Evolutionary conservation across 2,329 filamentous ascomycete genomes (phyloP).

Genomic region (Pestalotiopsis fici): DNA sequence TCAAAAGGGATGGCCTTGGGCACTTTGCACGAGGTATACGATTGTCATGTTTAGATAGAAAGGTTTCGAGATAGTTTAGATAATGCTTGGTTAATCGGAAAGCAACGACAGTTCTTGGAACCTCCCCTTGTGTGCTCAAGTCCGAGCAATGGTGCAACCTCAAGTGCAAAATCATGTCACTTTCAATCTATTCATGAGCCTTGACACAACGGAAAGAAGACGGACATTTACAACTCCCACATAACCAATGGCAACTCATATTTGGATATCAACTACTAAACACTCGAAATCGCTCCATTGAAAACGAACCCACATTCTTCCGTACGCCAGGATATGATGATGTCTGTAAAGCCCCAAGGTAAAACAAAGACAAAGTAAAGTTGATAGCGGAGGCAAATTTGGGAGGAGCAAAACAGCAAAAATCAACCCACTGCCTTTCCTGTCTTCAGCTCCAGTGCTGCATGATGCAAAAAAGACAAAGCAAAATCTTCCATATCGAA

Average conservation of each 20-base stretch:
- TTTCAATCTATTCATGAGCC: neutral
- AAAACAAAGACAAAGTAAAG: neutral
- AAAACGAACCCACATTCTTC: neutral
- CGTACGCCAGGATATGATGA: conserved; percentile 2
- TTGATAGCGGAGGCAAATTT: neutral
- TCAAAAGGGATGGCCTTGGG: neutral
- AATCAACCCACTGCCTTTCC: neutral
- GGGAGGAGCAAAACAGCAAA: neutral
- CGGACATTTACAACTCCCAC: neutral
- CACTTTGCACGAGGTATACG: neutral
- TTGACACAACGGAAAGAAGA: neutral
- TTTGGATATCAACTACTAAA: neutral
- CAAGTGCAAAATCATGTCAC: neutral
- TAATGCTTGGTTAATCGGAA: neutral
- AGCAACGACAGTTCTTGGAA: neutral
- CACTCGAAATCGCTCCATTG: neutral
- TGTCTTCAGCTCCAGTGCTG: neutral
- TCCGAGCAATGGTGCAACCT: no score
- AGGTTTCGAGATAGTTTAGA: neutral
- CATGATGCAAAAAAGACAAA: neutral
- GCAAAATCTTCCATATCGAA: neutral
- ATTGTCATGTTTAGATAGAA: neutral
- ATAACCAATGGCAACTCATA: neutral
- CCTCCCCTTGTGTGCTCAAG: no score
- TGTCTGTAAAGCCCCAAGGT: no score